Evolutionary conservation across 2,329 filamentous ascomycete genomes (phyloP).

Genomic region (Fusarium cicatricum): DNA sequence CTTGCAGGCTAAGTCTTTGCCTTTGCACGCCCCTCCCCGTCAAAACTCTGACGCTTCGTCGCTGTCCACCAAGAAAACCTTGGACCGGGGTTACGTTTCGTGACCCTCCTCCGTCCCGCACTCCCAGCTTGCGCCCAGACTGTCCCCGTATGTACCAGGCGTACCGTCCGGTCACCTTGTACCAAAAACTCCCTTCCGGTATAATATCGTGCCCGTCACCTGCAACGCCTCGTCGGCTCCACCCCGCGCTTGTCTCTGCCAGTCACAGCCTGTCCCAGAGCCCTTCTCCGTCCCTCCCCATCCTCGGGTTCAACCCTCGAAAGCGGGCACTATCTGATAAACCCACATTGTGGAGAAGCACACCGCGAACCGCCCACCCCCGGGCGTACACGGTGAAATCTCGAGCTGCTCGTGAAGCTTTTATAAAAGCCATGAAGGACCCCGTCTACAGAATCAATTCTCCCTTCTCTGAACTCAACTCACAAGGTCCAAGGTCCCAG

Average conservation of each 20-base stretch:
- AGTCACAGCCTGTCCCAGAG: slow-evolving; percentile 28
- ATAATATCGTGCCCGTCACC: slow-evolving; percentile 48
- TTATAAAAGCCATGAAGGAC: slow-evolving; percentile 53
- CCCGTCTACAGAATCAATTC: slow-evolving; percentile 50
- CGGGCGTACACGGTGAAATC: slow-evolving; percentile 35
- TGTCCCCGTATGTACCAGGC: slow-evolving; percentile 28
- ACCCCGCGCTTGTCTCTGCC: slow-evolving; percentile 42
- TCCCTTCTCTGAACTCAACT: slow-evolving; percentile 50
- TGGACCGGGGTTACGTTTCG: slow-evolving; percentile 37
- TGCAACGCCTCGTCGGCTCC: slow-evolving; percentile 41
- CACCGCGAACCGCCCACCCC: slow-evolving; percentile 38
- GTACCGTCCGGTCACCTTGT: slow-evolving; percentile 34
- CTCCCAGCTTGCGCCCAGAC: slow-evolving; percentile 34
- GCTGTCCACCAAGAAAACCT: slow-evolving; percentile 15
- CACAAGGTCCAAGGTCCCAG: slow-evolving; percentile 52
- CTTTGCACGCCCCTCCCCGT: slow-evolving; percentile 14
- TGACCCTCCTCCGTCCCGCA: slow-evolving; percentile 38
- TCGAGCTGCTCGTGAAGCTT: slow-evolving; percentile 42
- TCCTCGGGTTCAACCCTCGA: slow-evolving; percentile 42
- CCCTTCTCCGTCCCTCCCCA: slow-evolving; percentile 37
- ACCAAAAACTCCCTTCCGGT: slow-evolving; percentile 46
- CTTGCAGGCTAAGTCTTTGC: not conserved
- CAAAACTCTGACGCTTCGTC: slow-evolving; percentile 35
- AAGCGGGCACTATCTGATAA: slow-evolving; percentile 41
- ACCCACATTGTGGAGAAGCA: slow-evolving; percentile 38